Evolutionary conservation across 2,329 filamentous ascomycete genomes (phyloP), one percentile per base, ranked within the genome.

Genomic region (Boeremia lycopersici): DNA sequence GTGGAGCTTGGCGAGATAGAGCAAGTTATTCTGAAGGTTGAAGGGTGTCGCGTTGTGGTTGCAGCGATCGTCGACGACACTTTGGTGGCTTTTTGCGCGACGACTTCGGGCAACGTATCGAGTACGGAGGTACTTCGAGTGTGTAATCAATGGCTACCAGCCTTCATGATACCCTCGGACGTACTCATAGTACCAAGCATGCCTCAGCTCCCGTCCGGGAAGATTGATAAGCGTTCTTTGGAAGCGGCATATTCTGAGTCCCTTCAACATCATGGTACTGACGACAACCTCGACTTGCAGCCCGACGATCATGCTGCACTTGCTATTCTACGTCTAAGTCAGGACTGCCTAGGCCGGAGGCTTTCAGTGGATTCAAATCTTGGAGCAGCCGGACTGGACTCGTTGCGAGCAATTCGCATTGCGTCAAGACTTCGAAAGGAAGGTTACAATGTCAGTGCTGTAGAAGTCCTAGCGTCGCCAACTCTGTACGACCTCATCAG

Each of bases 131-230:
- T 96, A 10, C 67, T 84, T 29, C 69, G 79, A 13, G 82, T 79
- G 4, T 96, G 91, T 73, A 81, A 80, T 45, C 80, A 81, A 45
- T 96, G 91, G 90, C 80, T 97, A 1, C 91, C 92, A 0, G 79
- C 81, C 4, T 95, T 88, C 69, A 96, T 96, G 93, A 76, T 96
- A 1, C 93, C 93, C 0, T 82, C 84, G 4, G 89, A 96, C 57
- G 77, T 96, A 23, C 73, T 91, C 0, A 67, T 89, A 1, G 76
- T 89, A 58, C 62, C 80, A 0, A 78, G 82, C 8, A 87, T 96
- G 51, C 91, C 91, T 0, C 86, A 88, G 47, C 77, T 96, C 17
- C 81, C 91, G 2, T 96, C 91, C 0, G 93, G 93, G 0, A 97
- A 97, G 68, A 82, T 93, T 12, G 89, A 96, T 66, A 86, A 86